phyloP scores from a whole-genome alignment of 257 asterid genomes.

The Solanum pimpinellifolium region DNA sequence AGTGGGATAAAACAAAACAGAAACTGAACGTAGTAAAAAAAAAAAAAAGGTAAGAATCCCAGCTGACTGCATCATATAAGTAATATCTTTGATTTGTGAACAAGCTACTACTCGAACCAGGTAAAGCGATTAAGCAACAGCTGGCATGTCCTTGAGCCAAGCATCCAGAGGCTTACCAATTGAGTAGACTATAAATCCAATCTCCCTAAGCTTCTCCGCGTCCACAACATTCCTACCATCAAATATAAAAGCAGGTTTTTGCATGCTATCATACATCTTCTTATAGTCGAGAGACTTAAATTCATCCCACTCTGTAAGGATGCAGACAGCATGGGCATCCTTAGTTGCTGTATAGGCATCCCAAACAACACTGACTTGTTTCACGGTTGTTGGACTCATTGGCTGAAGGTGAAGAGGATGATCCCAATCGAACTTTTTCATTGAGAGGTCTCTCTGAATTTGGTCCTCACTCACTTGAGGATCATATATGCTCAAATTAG shows the following conservation, averaged over 20 bases:
- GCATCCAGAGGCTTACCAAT: slow-evolving; percentile 66
- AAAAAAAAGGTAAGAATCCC: not conserved
- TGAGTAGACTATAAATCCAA: slow-evolving; percentile 60
- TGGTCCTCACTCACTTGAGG: slow-evolving; percentile 68
- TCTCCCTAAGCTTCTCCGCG: slow-evolving; percentile 46
- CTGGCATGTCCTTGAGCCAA: slow-evolving; percentile 81
- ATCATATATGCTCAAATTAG: slow-evolving; percentile 52
- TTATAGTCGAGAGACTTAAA: slow-evolving; percentile 53
- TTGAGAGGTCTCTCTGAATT: slow-evolving; percentile 52
- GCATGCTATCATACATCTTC: slow-evolving; percentile 59
- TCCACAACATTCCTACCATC: slow-evolving; percentile 52
- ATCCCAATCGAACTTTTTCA: slow-evolving; percentile 71
- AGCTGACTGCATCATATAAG: not conserved
- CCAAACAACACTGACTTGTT: slow-evolving; percentile 48
- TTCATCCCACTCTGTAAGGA: slow-evolving; percentile 71
- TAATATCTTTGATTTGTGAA: not conserved
- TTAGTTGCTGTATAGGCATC: slow-evolving; percentile 56
- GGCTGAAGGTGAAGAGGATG: slow-evolving; percentile 74
- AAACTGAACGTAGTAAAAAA: not conserved
- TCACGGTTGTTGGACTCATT: slow-evolving; percentile 52
- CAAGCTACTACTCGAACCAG: not conserved
- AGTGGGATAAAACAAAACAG: not conserved
- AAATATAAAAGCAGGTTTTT: slow-evolving; percentile 58
- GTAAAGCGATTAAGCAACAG: slow-evolving; percentile 28
- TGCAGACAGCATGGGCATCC: slow-evolving; percentile 59